phyloP scores from a whole-genome alignment of 306 rosid genomes.

The Rubus parviflorus region DNA sequence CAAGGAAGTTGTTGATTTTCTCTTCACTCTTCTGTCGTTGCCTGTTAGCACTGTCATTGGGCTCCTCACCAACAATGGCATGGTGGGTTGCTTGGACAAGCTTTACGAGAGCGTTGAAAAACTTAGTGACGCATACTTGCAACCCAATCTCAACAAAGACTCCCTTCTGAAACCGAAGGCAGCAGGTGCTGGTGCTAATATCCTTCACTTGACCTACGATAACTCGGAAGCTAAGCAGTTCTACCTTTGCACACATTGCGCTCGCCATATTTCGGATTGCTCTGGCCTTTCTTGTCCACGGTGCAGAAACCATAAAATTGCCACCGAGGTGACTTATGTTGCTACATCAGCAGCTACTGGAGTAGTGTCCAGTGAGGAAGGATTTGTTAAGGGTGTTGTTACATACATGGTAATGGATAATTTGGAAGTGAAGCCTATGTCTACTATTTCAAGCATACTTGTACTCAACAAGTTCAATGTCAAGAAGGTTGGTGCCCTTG shows the following conservation, averaged over 20 bases:
- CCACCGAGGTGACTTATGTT: neutral
- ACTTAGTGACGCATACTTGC: slow-evolving; percentile 35
- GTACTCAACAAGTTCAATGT: neutral
- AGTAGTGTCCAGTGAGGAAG: neutral
- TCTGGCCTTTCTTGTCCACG: neutral
- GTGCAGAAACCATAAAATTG: neutral
- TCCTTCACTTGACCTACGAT: neutral
- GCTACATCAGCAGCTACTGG: neutral
- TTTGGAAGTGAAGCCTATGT: slow-evolving; percentile 23
- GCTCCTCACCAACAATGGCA: slow-evolving; percentile 28
- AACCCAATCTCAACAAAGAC: slow-evolving; percentile 29
- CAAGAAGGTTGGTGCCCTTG: neutral
- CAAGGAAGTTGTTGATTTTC: slow-evolving; percentile 44
- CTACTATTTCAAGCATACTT: neutral
- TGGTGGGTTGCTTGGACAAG: slow-evolving; percentile 46
- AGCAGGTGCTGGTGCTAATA: neutral
- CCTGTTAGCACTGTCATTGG: slow-evolving; percentile 26
- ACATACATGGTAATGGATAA: slow-evolving; percentile 36
- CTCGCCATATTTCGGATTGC: neutral
- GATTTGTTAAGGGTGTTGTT: slow-evolving; percentile 13
- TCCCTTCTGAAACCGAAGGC: slow-evolving; percentile 21
- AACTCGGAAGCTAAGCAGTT: neutral
- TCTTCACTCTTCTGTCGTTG: slow-evolving; percentile 36
- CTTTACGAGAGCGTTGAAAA: slow-evolving; percentile 44
- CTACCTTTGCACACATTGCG: neutral